These are phyloP conservation scores for Neospermospora avenae DNA, from an alignment of 2,329 filamentous ascomycete genomes.

Conservation along the genomic window DNA sequence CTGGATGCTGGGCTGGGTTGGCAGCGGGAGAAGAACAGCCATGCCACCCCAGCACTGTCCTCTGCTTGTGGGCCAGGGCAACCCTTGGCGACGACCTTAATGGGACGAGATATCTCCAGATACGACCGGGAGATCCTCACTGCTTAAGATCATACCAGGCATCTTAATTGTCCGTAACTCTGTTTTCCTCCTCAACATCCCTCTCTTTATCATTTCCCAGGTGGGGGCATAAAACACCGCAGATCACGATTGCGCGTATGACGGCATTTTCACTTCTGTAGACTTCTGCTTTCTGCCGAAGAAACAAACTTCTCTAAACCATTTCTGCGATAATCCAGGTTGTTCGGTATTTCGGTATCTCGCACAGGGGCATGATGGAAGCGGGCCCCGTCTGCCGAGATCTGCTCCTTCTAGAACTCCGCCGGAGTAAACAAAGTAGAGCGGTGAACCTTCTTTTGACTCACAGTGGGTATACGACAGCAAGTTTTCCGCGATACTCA, in stretches of 20 bases:
- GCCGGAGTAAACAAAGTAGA: slow-evolving; percentile 5
- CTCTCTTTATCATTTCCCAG: neutral
- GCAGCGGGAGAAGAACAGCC: slow-evolving; percentile 2
- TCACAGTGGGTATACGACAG: slow-evolving; percentile 11
- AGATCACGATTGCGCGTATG: slow-evolving; percentile 24
- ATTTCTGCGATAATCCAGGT: slow-evolving; percentile 18
- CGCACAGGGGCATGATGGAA: slow-evolving; percentile 7
- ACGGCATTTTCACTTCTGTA: slow-evolving; percentile 20
- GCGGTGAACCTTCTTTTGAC: slow-evolving; percentile 25
- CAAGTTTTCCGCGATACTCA: slow-evolving; percentile 16
- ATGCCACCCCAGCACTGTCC: neutral
- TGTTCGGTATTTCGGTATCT: slow-evolving; percentile 1
- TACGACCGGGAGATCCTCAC: slow-evolving; percentile 6
- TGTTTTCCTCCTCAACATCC: neutral
- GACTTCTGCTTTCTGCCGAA: slow-evolving; percentile 3
- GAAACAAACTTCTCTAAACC: neutral
- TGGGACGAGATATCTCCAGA: slow-evolving; percentile 21
- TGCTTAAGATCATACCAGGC: slow-evolving; percentile 3
- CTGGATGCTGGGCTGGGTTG: slow-evolving; percentile 1
- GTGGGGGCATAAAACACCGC: slow-evolving; percentile 16
- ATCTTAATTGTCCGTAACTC: slow-evolving; percentile 11
- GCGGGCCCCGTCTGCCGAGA: neutral
- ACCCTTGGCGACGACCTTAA: slow-evolving; percentile 23
- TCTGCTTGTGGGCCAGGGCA: slow-evolving; percentile 13
- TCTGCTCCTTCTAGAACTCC: slow-evolving; percentile 8